Evolutionary conservation across 2,329 filamentous ascomycete genomes (phyloP).

Genomic region (Monosporascus ibericus): DNA sequence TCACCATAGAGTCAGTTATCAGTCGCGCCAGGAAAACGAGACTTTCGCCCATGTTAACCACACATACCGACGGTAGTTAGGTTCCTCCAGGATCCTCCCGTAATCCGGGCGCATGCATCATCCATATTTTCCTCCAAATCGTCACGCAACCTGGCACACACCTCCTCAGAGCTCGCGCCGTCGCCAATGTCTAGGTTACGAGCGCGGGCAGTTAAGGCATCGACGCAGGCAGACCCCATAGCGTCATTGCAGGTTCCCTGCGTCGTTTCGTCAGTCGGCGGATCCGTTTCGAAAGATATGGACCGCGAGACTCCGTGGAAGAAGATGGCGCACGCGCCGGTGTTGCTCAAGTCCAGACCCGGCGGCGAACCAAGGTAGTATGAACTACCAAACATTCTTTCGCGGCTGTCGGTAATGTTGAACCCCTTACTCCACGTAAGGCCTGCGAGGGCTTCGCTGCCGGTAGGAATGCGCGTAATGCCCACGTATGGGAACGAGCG

Average conservation of each 20-base stretch:
- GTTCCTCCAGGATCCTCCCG: constrained; percentile 9
- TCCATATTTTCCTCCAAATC: constrained; percentile 11
- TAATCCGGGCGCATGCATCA: constrained; percentile 4
- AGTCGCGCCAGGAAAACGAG: neutral
- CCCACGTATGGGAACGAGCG: constrained; percentile 14
- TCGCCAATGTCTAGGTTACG: constrained; percentile 3
- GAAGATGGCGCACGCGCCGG: constrained; percentile 16
- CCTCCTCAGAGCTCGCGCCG: neutral
- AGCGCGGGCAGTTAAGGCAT: constrained; percentile 10
- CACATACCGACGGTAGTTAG: constrained; percentile 1
- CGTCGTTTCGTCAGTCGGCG: constrained; percentile 1
- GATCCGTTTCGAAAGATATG: constrained; percentile 6
- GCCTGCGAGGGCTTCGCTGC: constrained; percentile 5
- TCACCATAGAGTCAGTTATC: neutral
- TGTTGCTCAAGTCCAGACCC: constrained; percentile 5
- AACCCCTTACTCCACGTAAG: constrained; percentile 19
- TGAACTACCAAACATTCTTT: constrained; percentile 8
- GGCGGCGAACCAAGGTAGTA: constrained; percentile 16
- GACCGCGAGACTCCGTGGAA: constrained; percentile 7
- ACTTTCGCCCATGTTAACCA: neutral
- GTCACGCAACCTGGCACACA: constrained; percentile 7
- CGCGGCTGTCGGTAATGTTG: constrained; percentile 2
- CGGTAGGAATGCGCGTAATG: constrained; percentile 9
- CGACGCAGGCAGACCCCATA: constrained; percentile 14
- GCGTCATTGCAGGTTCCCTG: constrained; percentile 16